These are phyloP conservation scores for Rugonectria rugulosa DNA, from an alignment of 2,329 filamentous ascomycete species.

Conservation along the genomic window DNA sequence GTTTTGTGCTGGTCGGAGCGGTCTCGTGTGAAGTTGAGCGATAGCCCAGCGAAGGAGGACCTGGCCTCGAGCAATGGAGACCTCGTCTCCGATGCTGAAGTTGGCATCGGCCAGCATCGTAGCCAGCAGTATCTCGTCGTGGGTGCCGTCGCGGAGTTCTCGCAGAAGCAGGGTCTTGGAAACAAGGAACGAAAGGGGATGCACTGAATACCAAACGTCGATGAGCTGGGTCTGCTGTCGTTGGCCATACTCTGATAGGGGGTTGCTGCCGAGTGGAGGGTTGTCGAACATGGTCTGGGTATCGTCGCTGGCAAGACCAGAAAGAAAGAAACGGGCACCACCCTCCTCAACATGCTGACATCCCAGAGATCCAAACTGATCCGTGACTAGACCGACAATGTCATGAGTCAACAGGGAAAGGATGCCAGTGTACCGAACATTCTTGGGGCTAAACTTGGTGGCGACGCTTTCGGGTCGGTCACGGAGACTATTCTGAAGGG, in stretches of 20 bases:
- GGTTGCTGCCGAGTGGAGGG: conserved; percentile 30
- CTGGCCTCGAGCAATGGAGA: conserved; percentile 39
- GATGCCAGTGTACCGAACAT: conserved; percentile 37
- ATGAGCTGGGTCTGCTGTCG: conserved; percentile 47
- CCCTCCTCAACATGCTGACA: conserved; percentile 39
- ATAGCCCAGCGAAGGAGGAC: conserved; percentile 45
- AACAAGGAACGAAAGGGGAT: conserved; percentile 49
- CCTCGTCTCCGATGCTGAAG: conserved; percentile 42
- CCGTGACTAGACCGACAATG: conserved; percentile 41
- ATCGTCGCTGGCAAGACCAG: conserved; percentile 39
- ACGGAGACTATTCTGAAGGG: conserved; percentile 15
- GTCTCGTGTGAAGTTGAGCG: conserved; percentile 42
- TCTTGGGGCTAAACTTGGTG: conserved; percentile 28
- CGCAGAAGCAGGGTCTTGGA: conserved; percentile 51
- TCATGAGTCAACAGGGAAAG: conserved; percentile 42
- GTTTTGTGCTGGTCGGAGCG: conserved; percentile 29
- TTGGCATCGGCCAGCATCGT: conserved; percentile 50
- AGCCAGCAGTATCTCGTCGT: conserved; percentile 49
- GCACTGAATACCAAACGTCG: conserved; percentile 51
- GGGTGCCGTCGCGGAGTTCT: conserved; percentile 47
- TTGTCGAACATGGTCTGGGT: conserved; percentile 44
- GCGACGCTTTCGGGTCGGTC: conserved; percentile 26
- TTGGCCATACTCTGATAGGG: conserved; percentile 41
- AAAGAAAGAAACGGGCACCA: conserved; percentile 38
- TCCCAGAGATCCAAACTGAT: conserved; percentile 42